phyloP scores from a whole-genome alignment of 1,284 basidiomycete species.

The Wolfiporia cocos region DNA sequence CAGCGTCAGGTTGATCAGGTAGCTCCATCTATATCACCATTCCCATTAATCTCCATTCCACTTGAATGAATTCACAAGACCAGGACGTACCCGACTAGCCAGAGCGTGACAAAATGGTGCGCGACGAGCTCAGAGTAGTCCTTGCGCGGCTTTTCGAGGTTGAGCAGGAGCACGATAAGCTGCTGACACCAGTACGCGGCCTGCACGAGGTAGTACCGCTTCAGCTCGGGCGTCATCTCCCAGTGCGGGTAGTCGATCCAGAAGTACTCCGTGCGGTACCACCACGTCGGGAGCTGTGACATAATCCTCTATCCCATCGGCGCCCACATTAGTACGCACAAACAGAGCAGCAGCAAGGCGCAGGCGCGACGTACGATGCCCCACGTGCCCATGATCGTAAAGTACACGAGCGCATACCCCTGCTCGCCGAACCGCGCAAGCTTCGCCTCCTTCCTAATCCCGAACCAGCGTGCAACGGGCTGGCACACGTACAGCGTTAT shows the following conservation, averaged over 20 bases:
- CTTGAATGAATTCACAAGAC: too few relatives aligned
- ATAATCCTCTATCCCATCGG: slow-evolving; percentile 64
- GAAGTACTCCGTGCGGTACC: slow-evolving; percentile 81
- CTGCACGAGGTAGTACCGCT: slow-evolving; percentile 90
- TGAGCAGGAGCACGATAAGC: slow-evolving; percentile 78
- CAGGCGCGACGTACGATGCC: slow-evolving; percentile 81
- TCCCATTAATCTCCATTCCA: too few relatives aligned
- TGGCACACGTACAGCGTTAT: slow-evolving; percentile 66
- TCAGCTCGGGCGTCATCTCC: slow-evolving; percentile 83
- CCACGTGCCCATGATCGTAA: slow-evolving; percentile 62
- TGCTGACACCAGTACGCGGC: slow-evolving; percentile 94
- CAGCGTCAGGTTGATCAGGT: slow-evolving; percentile 74
- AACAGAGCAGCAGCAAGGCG: too few relatives aligned
- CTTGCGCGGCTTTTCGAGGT: slow-evolving; percentile 91
- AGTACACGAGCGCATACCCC: slow-evolving; percentile 83
- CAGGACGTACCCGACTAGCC: slow-evolving; percentile 77
- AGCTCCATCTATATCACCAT: slow-evolving; percentile 69
- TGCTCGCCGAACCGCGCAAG: slow-evolving; percentile 87
- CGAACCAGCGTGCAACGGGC: slow-evolving; percentile 67
- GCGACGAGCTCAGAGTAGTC: slow-evolving; percentile 85
- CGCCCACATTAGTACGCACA: not conserved
- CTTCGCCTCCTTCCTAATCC: slow-evolving; percentile 65
- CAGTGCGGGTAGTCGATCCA: slow-evolving; percentile 89
- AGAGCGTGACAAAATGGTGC: slow-evolving; percentile 92
- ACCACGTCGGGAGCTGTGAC: slow-evolving; percentile 82